Evolutionary conservation across 331 rosid species (phyloP).

Genomic region (Spiraea crenata): DNA sequence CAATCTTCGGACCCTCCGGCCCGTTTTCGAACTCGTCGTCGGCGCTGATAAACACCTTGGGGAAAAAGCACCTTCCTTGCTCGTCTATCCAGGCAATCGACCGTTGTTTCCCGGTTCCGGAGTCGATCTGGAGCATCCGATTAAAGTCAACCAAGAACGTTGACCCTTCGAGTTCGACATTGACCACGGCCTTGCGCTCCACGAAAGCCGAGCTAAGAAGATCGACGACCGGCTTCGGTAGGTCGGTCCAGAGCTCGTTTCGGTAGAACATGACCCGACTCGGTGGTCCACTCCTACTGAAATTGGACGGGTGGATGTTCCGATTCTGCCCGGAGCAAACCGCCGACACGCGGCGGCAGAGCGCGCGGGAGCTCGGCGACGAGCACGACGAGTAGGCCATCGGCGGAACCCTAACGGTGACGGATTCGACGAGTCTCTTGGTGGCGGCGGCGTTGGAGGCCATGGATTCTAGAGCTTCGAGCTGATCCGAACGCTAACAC

Average conservation of each 20-base stretch:
- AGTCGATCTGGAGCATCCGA: conserved; percentile 54
- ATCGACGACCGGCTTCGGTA: conserved; percentile 25
- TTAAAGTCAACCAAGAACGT: conserved; percentile 41
- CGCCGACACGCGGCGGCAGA: conserved; percentile 5
- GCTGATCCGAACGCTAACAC: not conserved
- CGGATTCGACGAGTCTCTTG: conserved; percentile 24
- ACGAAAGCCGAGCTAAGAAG: conserved; percentile 29
- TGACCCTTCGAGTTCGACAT: conserved; percentile 36
- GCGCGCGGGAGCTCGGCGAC: not conserved
- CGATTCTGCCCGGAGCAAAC: conserved; percentile 15
- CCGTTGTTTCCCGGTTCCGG: conserved; percentile 31
- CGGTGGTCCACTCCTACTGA: conserved; percentile 40
- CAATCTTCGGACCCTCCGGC: conserved; percentile 22
- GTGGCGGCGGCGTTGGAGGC: conserved; percentile 15
- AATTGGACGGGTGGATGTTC: conserved; percentile 30
- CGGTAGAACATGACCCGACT: conserved; percentile 48
- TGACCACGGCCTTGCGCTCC: conserved; percentile 32
- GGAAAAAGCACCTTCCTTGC: conserved; percentile 46
- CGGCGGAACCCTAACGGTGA: conserved; percentile 17
- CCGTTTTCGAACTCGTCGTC: conserved; percentile 33
- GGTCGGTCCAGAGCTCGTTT: conserved; percentile 45
- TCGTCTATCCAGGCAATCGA: conserved; percentile 70
- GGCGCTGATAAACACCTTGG: conserved; percentile 37
- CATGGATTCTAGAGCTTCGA: conserved; percentile 41
- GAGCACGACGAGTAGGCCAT: conserved; percentile 9